Conservation (phyloP, 2,329 filamentous ascomycete genomes). For the Exophiala spinifera region DNA sequence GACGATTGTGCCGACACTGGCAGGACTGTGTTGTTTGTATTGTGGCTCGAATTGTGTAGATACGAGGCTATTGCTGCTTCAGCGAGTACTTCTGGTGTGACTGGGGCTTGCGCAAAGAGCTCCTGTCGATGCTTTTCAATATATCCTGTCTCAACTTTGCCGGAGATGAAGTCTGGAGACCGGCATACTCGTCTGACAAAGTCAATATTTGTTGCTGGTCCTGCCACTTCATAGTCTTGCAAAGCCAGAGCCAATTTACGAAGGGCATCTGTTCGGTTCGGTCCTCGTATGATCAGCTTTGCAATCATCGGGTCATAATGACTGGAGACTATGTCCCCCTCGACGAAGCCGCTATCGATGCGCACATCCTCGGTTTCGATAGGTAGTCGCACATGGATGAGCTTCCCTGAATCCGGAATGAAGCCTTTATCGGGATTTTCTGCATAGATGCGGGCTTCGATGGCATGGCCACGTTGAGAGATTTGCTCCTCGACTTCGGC, state of each 20-base stretch:
- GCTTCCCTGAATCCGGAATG: slow-evolving; percentile 84
- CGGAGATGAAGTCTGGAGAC: slow-evolving; percentile 76
- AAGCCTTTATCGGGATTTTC: slow-evolving; percentile 91
- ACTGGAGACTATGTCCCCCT: slow-evolving; percentile 87
- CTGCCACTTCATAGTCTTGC: slow-evolving; percentile 86
- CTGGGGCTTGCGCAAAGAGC: slow-evolving; percentile 64
- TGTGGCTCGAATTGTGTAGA: slow-evolving; percentile 32
- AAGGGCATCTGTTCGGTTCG: slow-evolving; percentile 74
- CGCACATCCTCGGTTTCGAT: slow-evolving; percentile 65
- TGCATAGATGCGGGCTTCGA: slow-evolving; percentile 94
- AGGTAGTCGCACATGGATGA: slow-evolving; percentile 79
- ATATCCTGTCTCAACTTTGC: slow-evolving; percentile 92
- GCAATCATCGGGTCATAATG: slow-evolving; percentile 99
- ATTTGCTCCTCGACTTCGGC: slow-evolving; percentile 68
- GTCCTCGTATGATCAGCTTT: slow-evolving; percentile 87
- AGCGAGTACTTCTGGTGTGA: slow-evolving; percentile 71
- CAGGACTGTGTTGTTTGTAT: background rate
- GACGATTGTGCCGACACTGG: slow-evolving; percentile 4
- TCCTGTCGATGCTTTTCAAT: slow-evolving; percentile 83
- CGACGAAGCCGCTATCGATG: slow-evolving; percentile 88
- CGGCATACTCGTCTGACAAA: slow-evolving; percentile 87
- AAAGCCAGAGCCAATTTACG: slow-evolving; percentile 77
- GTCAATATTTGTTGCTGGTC: slow-evolving; percentile 91
- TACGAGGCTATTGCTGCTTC: slow-evolving; percentile 81
- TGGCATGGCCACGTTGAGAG: slow-evolving; percentile 71